phyloP scores from a whole-genome alignment of 208 protist species.

The Trypanosoma brucei region DNA sequence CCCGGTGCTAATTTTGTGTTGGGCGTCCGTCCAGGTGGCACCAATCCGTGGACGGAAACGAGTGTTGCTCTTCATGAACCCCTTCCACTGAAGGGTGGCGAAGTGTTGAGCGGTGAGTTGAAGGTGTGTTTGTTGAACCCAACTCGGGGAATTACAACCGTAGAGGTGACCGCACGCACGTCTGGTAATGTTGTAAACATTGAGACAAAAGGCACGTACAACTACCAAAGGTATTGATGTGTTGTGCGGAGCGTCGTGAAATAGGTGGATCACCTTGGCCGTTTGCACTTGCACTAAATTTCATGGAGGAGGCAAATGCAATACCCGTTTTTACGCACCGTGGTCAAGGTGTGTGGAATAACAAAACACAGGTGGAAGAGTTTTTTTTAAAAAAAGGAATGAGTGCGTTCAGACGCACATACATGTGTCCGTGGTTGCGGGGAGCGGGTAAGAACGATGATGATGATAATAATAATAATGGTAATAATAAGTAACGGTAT shows the following conservation, averaged over 20 bases:
- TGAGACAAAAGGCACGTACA: conserved; percentile 61
- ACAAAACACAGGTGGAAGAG: too few species aligned
- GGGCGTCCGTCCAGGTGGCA: conserved; percentile 69
- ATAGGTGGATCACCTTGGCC: too few species aligned
- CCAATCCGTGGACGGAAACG: conserved; percentile 80
- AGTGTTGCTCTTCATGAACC: conserved; percentile 62
- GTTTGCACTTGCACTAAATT: too few species aligned
- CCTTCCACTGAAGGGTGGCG: conserved; percentile 64
- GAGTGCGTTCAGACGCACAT: too few species aligned
- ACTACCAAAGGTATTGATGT: conserved; percentile 62
- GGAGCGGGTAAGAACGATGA: too few species aligned
- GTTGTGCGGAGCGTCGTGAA: background rate
- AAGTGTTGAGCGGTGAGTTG: conserved; percentile 60
- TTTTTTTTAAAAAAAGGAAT: too few species aligned
- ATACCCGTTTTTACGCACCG: too few species aligned
- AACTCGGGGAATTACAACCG: conserved; percentile 42
- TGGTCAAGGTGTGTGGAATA: too few species aligned
- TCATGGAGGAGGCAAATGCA: too few species aligned
- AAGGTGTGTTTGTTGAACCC: conserved; percentile 37
- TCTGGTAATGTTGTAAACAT: conserved; percentile 50
- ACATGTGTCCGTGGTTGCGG: too few species aligned
- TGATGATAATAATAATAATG: too few species aligned
- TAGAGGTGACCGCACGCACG: conserved; percentile 67
- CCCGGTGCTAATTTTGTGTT: conserved; percentile 84
- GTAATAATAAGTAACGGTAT: too few species aligned